Base-by-base conservation (phyloP, 768 basidiomycete genomes). In the Pisolithus tinctorius region DNA sequence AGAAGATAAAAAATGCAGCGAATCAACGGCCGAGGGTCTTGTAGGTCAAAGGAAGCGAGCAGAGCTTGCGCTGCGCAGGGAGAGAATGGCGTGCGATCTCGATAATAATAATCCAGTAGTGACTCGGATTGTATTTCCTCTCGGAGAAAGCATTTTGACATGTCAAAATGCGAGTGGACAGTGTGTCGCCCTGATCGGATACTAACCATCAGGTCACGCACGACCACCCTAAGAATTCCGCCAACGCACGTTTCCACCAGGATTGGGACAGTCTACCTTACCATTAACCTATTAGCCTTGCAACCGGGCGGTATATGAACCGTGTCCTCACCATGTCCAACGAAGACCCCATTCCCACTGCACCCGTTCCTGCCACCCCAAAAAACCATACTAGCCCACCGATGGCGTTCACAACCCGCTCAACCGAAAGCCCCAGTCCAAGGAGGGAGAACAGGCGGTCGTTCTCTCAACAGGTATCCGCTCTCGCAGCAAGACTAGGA, bases 401-500 rank as follows among this genome's bases (percentile, higher is more conserved):
- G 43, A 45, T 45, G 43, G 27, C 25, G 27, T 45, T 45, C 43
- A 45, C 42, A 43, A 10, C n/a, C 6, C 39, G 42, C 23, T 14
- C 43, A 1, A 29, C 25, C 16, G 43, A 6, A 16, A 27, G 13
- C 11, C 34, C 34, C 26, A 30, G 26, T 5, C 25, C 14, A 16
- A 30, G 43, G 26, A 25, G 16, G 16, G 25, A 27, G 16, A 4
- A 14, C 14, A 41, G 44, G 10, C 37, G 23, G 20, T 46, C 52
- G 13, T 42, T 51, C 29, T 46, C 56, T 17, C 47, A 51, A 27
- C 55, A 53, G 47, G 29, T 56, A 31, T 56, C 55, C 3, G 52
- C 51, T 11, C 36, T 53, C 13, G 48, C 42, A 37, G 49, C 52
- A 4, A 57, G 39, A 51, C 41, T 57, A n/a, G 45, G 45, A 40